A percentile compares a stretch with the other conserved stretches of the same genome.
Evolutionary conservation across 2,329 filamentous ascomycete genomes (phyloP).

Genomic region (Cladobotryum mycophilum): DNA sequence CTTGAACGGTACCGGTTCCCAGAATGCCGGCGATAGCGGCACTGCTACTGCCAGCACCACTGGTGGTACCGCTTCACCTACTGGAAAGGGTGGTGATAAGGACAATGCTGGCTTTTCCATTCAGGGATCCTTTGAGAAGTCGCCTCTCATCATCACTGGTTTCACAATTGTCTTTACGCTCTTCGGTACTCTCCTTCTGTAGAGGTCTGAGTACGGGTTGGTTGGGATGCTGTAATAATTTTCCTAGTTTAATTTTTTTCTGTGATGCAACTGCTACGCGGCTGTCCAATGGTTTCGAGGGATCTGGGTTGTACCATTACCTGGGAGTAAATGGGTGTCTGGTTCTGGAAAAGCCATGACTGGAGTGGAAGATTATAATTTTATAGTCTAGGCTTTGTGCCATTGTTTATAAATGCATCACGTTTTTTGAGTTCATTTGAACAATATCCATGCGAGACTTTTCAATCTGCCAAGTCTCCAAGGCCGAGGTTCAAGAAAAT

Average conservation of each 20-base stretch:
- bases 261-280: background rate
- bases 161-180: slow-evolving; percentile 31
- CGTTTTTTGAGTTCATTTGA: background rate
- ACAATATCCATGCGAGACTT: no score
- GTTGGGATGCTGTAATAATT: background rate
- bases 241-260: slow-evolving; percentile 9
- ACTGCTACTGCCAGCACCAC: slow-evolving; percentile 39
- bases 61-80: slow-evolving; percentile 25
- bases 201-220: slow-evolving; percentile 17
- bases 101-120: slow-evolving; percentile 27
- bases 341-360: slow-evolving; percentile 8
- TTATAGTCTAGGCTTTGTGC: slow-evolving; percentile 20
- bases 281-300: no score
- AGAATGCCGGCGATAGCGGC: slow-evolving; percentile 42
- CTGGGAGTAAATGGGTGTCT: slow-evolving; percentile 8
- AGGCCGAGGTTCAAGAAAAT: no score
- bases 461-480: no score
- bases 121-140: slow-evolving; percentile 21
- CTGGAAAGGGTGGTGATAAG: slow-evolving; percentile 17
- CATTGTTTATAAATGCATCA: slow-evolving; percentile 16
- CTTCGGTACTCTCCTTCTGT: slow-evolving; percentile 35
- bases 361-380: slow-evolving; percentile 22
- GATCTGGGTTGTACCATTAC: background rate
- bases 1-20: slow-evolving; percentile 47
- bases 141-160: slow-evolving; percentile 31